Base-by-base conservation (phyloP, 805 yeast genomes). In the Starmerella khaoyaiensis region DNA sequence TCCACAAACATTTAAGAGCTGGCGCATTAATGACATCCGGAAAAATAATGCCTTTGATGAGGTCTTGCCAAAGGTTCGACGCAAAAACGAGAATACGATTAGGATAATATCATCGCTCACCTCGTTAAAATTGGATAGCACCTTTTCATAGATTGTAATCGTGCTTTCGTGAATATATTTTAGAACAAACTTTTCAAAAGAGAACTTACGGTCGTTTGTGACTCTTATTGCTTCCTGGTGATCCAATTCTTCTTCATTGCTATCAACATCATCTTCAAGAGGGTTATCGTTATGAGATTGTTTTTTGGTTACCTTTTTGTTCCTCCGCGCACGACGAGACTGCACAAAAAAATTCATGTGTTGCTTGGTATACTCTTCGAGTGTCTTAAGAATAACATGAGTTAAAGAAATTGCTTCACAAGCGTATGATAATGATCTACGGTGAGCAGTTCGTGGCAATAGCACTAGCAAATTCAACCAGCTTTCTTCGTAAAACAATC, bases 1-100 rank as follows among this genome's bases (percentile, higher is more conserved):
- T 26, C 64, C 65, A 10, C 73, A 60, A 5, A 79, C 60, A 20
- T 68, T 63, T 49, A 73, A 68, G 1, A 80, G 53, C 2, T 69
- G 51, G 12, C 65, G 54, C 68, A 87, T 69, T 52, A 90, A 73
- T 53, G 86, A 95, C 23, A 90, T 53, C 35, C 94, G 62, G 49
- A 67, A 76, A 23, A 80, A 55, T 23, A 70, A 58, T 0, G 74
- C 62, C 28, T 74, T 72, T 35, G 65, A 67, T 40, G 79, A 76
- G 28, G 72, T 67, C 33, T 72, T 65, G 33, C 77, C 74, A 46
- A 83, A 73, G 1, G 82, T 57, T 21, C 80, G 63, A 51, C 80
- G 82, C 51, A 84, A 74, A 51, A 71, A 87, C 1, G 77, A 63
- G 7, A 90, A 53, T 9, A 78, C 74, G 33, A 68, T 65, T 46